Evolutionary conservation across 352 stramenopile species (phyloP).

Genomic region (Phytophthora constricta): DNA sequence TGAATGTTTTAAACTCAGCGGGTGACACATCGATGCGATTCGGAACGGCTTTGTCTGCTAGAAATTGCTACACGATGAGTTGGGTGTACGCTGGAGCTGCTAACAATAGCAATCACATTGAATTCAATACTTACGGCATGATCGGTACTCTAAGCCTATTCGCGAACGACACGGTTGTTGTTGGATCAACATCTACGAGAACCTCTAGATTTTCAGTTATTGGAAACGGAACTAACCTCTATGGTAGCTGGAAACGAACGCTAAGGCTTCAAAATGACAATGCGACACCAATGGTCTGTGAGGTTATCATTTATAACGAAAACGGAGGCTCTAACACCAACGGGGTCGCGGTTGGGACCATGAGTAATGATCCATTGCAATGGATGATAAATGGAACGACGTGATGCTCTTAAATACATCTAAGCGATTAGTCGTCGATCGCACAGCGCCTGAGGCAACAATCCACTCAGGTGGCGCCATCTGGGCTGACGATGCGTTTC

Average conservation of each 20-base stretch:
- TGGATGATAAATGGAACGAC: not conserved
- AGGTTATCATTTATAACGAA: not conserved
- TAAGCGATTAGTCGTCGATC: not conserved
- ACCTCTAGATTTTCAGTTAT: not conserved
- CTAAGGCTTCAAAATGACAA: not conserved
- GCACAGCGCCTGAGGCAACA: not conserved
- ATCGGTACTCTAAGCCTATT: not conserved
- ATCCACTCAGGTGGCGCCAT: not conserved
- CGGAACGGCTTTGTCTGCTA: not conserved
- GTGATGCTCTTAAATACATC: not conserved
- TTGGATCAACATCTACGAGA: not conserved
- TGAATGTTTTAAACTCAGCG: not conserved
- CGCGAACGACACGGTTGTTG: not conserved
- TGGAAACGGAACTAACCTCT: not conserved
- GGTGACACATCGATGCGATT: not conserved
- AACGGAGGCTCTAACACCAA: not conserved
- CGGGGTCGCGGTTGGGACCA: not conserved
- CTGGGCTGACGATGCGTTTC: not conserved
- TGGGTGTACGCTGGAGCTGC: not conserved
- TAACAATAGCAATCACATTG: not conserved
- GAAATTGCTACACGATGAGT: not conserved
- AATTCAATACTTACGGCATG: not conserved
- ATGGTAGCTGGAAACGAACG: not conserved
- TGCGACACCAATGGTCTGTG: not conserved
- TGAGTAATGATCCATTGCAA: not conserved